Conservation (phyloP, 495 filamentous ascomycete genomes). For the Xylaria curta region DNA sequence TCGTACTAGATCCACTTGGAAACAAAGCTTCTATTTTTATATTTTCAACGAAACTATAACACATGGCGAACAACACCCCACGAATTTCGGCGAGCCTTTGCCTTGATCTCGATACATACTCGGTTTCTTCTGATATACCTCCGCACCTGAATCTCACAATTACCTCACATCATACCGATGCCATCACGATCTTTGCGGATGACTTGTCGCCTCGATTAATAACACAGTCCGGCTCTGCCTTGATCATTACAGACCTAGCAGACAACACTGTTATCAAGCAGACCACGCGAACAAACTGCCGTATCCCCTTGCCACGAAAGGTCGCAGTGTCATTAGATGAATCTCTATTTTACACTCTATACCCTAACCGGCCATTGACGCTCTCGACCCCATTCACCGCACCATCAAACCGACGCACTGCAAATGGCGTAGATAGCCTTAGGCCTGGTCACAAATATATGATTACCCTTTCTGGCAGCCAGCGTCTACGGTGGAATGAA, state of each 20-base stretch:
- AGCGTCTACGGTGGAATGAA: background rate
- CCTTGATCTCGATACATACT: background rate
- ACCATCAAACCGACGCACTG: background rate
- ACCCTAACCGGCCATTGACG: background rate
- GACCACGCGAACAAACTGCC: constrained; percentile 6
- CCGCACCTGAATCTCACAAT: background rate
- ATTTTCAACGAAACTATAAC: background rate
- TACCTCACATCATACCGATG: background rate
- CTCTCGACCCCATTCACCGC: background rate
- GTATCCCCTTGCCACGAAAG: background rate
- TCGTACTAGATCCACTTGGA: background rate
- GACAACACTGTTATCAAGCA: background rate
- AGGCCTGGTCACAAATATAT: background rate
- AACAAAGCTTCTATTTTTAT: background rate
- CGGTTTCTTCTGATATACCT: background rate
- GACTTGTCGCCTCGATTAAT: background rate
- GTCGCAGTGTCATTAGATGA: background rate
- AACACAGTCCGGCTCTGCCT: background rate
- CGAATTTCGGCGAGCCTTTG: background rate
- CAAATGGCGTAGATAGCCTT: background rate
- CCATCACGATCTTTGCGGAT: background rate
- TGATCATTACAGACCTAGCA: constrained; percentile 1
- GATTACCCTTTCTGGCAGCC: background rate
- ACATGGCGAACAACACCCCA: background rate
- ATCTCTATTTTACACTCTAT: background rate